Evolutionary conservation across 2,329 filamentous ascomycete species (phyloP).

Genomic region (Calonectria crousiana): DNA sequence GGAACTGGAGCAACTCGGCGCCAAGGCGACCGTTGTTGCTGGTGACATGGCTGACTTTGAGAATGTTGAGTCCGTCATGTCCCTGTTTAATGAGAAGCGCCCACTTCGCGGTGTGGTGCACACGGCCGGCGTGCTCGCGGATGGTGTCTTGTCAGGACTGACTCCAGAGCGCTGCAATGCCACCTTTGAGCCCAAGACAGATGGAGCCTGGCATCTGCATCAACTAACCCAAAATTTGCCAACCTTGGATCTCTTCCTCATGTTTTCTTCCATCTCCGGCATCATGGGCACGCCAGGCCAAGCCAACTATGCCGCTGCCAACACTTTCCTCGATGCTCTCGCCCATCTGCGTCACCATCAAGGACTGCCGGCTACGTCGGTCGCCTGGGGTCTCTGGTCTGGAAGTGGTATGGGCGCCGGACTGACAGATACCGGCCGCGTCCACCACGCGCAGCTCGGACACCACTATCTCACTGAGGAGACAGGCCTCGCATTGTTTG

Average conservation of each 20-base stretch:
- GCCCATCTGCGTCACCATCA: neutral
- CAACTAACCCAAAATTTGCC: neutral
- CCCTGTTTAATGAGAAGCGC: neutral
- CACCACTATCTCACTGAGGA: neutral
- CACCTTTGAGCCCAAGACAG: neutral
- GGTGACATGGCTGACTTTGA: neutral
- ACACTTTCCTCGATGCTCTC: neutral
- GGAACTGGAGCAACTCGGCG: neutral
- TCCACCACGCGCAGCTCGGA: no score
- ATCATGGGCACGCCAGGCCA: neutral
- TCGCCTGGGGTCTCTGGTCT: neutral
- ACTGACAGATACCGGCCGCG: neutral
- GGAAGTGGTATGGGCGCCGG: neutral
- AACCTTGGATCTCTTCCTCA: neutral
- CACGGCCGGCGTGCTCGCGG: neutral
- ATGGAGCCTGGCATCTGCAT: neutral
- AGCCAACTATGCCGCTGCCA: neutral
- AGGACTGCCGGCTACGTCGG: neutral
- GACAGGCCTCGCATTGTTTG: neutral
- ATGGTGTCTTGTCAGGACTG: neutral
- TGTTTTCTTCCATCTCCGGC: neutral
- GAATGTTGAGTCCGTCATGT: neutral
- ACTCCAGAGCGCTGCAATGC: neutral
- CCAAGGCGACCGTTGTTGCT: neutral
- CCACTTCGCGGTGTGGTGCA: neutral